A percentile compares a stretch with the other conserved stretches of the same genome.
These are phyloP conservation scores for Ganoderma leucocontextum DNA, from an alignment of 1,284 basidiomycete species.

Conservation along the genomic window DNA sequence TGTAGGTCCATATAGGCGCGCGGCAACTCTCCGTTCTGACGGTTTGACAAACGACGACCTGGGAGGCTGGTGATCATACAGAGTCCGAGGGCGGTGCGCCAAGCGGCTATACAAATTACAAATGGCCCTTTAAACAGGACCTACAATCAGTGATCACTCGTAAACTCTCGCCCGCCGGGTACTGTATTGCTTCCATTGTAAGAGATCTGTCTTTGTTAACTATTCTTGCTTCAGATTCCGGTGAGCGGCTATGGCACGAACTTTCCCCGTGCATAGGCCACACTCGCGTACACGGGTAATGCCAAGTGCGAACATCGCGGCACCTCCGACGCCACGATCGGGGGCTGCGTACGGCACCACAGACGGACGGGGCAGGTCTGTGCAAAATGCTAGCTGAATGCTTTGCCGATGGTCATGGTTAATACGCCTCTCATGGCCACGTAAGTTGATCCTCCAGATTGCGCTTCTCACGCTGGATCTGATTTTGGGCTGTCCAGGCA, in stretches of 20 bases:
- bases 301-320: not conserved
- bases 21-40: not conserved
- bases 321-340: not conserved
- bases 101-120: conserved; percentile 5
- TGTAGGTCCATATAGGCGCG: conserved; percentile 6
- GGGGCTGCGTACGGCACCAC: not conserved
- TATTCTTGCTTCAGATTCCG: not conserved
- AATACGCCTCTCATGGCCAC: not conserved
- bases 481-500: conserved; percentile 4
- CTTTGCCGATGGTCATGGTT: not conserved
- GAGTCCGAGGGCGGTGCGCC: conserved; percentile 11
- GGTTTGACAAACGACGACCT: not conserved
- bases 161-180: not conserved
- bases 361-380: too few species aligned
- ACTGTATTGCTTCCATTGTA: not conserved
- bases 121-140: not conserved
- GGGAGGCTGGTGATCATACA: not conserved
- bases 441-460: not conserved
- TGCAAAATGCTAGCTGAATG: not conserved
- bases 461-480: conserved; percentile 15
- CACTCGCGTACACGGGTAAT: not conserved
- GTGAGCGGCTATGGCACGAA: not conserved
- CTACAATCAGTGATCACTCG: not conserved
- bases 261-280: not conserved
- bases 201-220: not conserved